Base-by-base conservation (phyloP, 306 rosid genomes). In the Castanospermum australe region DNA sequence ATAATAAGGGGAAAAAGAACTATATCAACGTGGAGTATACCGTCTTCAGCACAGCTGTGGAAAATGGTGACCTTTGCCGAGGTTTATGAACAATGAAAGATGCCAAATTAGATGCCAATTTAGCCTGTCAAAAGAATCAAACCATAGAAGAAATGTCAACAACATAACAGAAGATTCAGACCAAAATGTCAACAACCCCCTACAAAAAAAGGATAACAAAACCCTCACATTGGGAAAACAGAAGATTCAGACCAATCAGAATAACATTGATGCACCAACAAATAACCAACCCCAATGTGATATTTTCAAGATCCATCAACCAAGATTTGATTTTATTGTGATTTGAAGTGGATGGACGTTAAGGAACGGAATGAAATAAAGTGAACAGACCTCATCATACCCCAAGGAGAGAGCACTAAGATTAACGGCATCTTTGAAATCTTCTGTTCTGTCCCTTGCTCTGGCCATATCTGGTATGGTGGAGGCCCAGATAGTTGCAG, bases 301-400 rank as follows among this genome's bases (percentile, higher is more conserved):
- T 10, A 54, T 42, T 41, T 63, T 65, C 68, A 55, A 81, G 50
- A 20, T 66, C n/a, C n/a, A n/a, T n/a, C n/a, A n/a, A n/a, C n/a
- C n/a, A n/a, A n/a, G n/a, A n/a, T n/a, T n/a, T n/a, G n/a, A n/a
- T n/a, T n/a, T n/a, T n/a, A n/a, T n/a, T n/a, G n/a, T n/a, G n/a
- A n/a, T n/a, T n/a, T n/a, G n/a, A n/a, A n/a, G n/a, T n/a, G n/a
- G n/a, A n/a, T n/a, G n/a, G n/a, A n/a, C n/a, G n/a, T n/a, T n/a
- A n/a, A n/a, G n/a, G n/a, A n/a, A n/a, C n/a, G n/a, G n/a, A n/a
- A n/a, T n/a, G n/a, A n/a, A n/a, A n/a, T n/a, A n/a, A n/a, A n/a
- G n/a, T n/a, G n/a, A n/a, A n/a, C n/a, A n/a, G n/a, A 94, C 99
- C 96, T 95, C 99, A 35, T 84, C 87, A 63, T 87, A 92, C 9